Conservation (phyloP, 176 grass and related monocot species). For the Carex parvula region DNA sequence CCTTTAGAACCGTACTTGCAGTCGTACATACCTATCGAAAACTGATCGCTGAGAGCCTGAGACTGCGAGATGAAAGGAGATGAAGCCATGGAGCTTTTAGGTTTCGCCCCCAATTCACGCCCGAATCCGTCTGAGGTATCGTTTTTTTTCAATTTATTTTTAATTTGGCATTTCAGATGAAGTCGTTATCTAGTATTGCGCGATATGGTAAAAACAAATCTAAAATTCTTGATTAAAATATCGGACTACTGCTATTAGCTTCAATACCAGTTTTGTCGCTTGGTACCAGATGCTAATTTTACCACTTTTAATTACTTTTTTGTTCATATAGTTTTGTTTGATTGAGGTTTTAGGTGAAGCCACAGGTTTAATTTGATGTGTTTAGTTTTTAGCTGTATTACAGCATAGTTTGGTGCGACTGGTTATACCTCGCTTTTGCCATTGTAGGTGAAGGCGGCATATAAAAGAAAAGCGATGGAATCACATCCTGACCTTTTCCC, state of each 20-base stretch:
- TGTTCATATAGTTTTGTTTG: not conserved
- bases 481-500: slow-evolving; percentile 69
- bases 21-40: not conserved
- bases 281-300: not conserved
- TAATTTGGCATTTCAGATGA: not conserved
- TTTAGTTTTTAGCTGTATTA: not conserved
- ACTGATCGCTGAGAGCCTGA: not conserved
- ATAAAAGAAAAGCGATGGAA: slow-evolving; percentile 66
- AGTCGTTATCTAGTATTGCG: not conserved
- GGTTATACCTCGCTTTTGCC: not conserved
- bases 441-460: slow-evolving; percentile 73
- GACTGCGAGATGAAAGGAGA: slow-evolving; percentile 44
- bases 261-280: not conserved
- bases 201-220: not conserved
- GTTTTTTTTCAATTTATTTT: not conserved
- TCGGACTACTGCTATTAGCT: not conserved
- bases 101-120: slow-evolving; percentile 47
- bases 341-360: not conserved
- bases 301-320: not conserved
- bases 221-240: not conserved
- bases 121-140: slow-evolving; percentile 55
- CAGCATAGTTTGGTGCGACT: not conserved
- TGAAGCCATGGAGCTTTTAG: slow-evolving; percentile 61
- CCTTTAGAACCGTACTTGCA: slow-evolving; percentile 3
- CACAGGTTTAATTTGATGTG: not conserved